Conservation (phyloP, 805 yeast species). For the Wickerhamomyces chaumierensis region DNA sequence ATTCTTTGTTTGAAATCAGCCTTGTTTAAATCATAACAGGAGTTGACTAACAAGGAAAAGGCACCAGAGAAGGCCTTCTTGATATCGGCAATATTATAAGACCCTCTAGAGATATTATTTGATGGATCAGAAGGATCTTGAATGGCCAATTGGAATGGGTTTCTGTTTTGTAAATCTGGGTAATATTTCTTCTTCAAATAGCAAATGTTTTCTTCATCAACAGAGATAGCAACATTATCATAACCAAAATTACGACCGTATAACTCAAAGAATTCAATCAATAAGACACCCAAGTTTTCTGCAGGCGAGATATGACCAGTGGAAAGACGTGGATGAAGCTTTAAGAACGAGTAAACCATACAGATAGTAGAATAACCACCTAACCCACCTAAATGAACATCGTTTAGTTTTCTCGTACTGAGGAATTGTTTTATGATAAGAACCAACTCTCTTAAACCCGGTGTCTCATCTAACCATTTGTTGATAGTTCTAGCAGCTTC, state of each 20-base stretch:
- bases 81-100: conserved; percentile 68
- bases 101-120: conserved; percentile 82
- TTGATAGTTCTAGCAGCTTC: conserved; percentile 72
- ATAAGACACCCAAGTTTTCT: conserved; percentile 73
- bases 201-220: conserved; percentile 40
- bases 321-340: conserved; percentile 65
- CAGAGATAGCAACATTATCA: conserved; percentile 63
- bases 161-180: conserved; percentile 41
- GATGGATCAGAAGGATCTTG: conserved; percentile 80
- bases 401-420: conserved; percentile 63
- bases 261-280: conserved; percentile 86
- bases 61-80: conserved; percentile 87
- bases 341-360: conserved; percentile 66
- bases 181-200: conserved; percentile 50
- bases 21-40: conserved; percentile 61
- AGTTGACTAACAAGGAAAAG: conserved; percentile 59
- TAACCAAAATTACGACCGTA: conserved; percentile 87
- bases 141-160: conserved; percentile 57
- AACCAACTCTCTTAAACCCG: conserved; percentile 76
- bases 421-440: conserved; percentile 78
- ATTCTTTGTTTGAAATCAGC: conserved; percentile 56
- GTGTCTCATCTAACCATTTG: conserved; percentile 60
- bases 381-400: conserved; percentile 86
- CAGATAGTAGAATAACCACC: conserved; percentile 95
- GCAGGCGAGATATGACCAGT: conserved; percentile 55